phyloP scores from a whole-genome alignment of 306 rosid species.

The Prosopis cineraria region DNA sequence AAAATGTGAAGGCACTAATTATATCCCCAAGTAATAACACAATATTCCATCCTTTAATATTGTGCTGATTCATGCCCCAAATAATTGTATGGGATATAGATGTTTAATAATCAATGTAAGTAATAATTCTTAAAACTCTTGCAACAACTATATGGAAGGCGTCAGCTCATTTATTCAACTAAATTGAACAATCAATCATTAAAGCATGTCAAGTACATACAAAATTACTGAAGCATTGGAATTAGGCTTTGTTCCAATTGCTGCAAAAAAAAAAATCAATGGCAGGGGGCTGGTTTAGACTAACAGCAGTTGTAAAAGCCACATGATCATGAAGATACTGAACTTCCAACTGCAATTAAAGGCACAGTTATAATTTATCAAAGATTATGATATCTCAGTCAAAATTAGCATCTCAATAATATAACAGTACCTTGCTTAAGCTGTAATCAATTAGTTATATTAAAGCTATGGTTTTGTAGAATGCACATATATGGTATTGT shows the following conservation, averaged over 20 bases:
- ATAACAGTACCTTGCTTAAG: no score
- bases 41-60: no score
- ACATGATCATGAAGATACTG: conserved; percentile 67
- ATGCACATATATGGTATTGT: conserved; percentile 46
- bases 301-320: conserved; percentile 55
- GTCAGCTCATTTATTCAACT: conserved; percentile 3
- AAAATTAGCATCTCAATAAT: neutral
- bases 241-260: no score
- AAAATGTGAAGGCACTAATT: conserved; percentile 19
- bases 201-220: conserved; percentile 51
- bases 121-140: conserved; percentile 23
- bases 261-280: conserved; percentile 62
- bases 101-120: conserved; percentile 24
- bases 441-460: conserved; percentile 53
- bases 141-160: conserved; percentile 13
- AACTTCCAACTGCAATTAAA: no score
- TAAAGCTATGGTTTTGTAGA: conserved; percentile 53
- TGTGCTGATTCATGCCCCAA: neutral
- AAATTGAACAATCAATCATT: conserved; percentile 4
- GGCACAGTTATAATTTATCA: no score
- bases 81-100: neutral
- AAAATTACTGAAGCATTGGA: no score
- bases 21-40: conserved; percentile 8
- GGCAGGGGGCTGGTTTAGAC: conserved; percentile 49
- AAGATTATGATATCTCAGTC: neutral